Conservation (phyloP, 306 rosid species). For the Cicer chorassanicum region DNA sequence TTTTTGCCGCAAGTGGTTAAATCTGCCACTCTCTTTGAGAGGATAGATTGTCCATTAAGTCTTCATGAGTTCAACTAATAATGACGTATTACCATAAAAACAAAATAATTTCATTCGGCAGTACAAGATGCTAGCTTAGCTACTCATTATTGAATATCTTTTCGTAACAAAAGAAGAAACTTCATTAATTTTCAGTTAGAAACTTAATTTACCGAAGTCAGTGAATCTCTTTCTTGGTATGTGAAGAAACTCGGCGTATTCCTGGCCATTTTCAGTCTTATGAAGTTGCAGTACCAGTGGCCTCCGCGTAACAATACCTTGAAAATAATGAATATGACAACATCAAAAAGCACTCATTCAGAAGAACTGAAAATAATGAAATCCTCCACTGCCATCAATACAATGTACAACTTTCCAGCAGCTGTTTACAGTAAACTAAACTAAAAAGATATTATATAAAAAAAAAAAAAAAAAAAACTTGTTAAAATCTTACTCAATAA, state of each 20-base stretch:
- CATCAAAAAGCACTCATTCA: slow-evolving; percentile 30
- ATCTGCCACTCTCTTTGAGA: neutral
- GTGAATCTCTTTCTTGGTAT: slow-evolving; percentile 73
- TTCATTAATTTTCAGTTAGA: neutral
- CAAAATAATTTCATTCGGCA: neutral
- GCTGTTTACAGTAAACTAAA: slow-evolving; percentile 16
- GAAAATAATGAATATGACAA: slow-evolving; percentile 25
- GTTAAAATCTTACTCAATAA: neutral
- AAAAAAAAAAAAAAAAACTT: neutral
- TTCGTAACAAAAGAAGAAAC: slow-evolving; percentile 27
- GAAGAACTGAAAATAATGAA: slow-evolving; percentile 16
- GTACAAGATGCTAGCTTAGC: neutral
- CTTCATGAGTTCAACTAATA: slow-evolving; percentile 13
- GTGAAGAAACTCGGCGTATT: slow-evolving; percentile 98
- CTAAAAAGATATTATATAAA: neutral
- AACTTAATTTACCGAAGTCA: slow-evolving; percentile 74
- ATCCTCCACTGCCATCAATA: slow-evolving; percentile 28
- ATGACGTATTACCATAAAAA: slow-evolving; percentile 19
- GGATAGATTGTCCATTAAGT: slow-evolving; percentile 10
- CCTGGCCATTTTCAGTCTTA: slow-evolving; percentile 72
- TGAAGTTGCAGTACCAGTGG: slow-evolving; percentile 97
- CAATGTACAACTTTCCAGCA: neutral
- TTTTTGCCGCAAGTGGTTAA: neutral
- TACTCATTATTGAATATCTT: slow-evolving; percentile 12
- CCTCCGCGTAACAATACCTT: slow-evolving; percentile 96